Evolutionary conservation across 2,329 filamentous ascomycete species (phyloP).

Genomic region (Claviceps citrina): DNA sequence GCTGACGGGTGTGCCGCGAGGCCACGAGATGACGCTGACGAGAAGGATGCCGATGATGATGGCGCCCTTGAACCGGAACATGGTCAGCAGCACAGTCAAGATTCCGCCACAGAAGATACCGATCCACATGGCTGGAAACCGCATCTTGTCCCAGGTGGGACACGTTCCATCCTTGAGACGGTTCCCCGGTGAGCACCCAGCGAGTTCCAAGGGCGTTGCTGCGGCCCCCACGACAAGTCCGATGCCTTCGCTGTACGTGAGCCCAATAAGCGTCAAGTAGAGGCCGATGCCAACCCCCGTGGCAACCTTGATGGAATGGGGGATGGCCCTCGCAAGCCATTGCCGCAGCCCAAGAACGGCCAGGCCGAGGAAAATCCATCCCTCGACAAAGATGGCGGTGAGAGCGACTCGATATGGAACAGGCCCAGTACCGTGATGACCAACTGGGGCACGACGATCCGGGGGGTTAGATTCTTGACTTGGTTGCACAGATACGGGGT

Average conservation of each 20-base stretch:
- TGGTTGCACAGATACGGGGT: not conserved
- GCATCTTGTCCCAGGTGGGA: constrained; percentile 54
- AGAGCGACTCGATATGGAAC: constrained; percentile 64
- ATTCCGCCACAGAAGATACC: constrained; percentile 78
- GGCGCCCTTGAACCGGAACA: constrained; percentile 76
- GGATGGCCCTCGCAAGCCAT: constrained; percentile 74
- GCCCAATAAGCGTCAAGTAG: constrained; percentile 60
- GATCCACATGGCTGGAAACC: constrained; percentile 70
- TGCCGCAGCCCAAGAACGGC: constrained; percentile 71
- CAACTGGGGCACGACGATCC: constrained; percentile 32
- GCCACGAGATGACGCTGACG: constrained; percentile 82
- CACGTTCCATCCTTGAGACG: constrained; percentile 39
- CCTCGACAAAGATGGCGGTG: constrained; percentile 79
- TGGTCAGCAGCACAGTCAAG: constrained; percentile 63
- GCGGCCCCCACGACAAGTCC: constrained; percentile 57
- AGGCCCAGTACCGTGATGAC: constrained; percentile 55
- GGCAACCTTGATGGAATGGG: constrained; percentile 71
- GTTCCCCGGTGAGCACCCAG: constrained; percentile 45
- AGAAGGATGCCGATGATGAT: constrained; percentile 72
- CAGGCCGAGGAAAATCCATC: constrained; percentile 68
- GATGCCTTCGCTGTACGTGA: constrained; percentile 71
- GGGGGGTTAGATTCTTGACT: constrained; percentile 1
- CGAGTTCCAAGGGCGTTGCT: constrained; percentile 56
- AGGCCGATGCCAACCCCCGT: constrained; percentile 76
- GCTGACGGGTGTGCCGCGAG: constrained; percentile 57